A percentile compares a stretch with the other conserved stretches of the same genome.
Conservation (phyloP, 2,329 filamentous ascomycete species). For the Colletotrichum sp. region DNA sequence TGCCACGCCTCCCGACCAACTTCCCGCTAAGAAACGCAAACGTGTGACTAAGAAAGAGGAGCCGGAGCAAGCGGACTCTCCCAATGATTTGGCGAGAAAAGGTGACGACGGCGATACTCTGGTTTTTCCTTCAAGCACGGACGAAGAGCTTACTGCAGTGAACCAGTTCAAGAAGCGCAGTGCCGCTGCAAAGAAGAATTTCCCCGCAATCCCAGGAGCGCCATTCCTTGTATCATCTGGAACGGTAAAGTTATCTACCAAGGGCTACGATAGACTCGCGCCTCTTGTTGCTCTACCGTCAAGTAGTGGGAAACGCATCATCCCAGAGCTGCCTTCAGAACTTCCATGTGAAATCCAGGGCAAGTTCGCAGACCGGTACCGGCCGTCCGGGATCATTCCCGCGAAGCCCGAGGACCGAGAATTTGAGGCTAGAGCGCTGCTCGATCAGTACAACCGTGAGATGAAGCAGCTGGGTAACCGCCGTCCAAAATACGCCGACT, state of each 20-base stretch:
- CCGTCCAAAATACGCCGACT: constrained; percentile 52
- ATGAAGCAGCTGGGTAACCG: constrained; percentile 47
- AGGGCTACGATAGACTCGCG: constrained; percentile 50
- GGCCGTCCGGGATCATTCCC: constrained; percentile 41
- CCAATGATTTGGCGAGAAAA: constrained; percentile 34
- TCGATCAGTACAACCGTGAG: constrained; percentile 46
- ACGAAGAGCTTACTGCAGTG: constrained; percentile 32
- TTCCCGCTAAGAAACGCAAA: constrained; percentile 43
- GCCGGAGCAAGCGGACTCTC: constrained; percentile 35
- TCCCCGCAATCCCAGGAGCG: constrained; percentile 43
- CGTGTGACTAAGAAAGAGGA: constrained; percentile 31
- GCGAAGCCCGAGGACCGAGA: constrained; percentile 45
- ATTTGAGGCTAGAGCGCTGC: constrained; percentile 40
- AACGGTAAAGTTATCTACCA: constrained; percentile 46
- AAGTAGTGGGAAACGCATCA: constrained; percentile 40
- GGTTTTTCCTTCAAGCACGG: constrained; percentile 15
- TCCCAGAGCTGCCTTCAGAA: constrained; percentile 42
- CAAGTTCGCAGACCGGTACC: constrained; percentile 44
- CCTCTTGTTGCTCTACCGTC: constrained; percentile 47
- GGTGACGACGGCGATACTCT: constrained; percentile 39
- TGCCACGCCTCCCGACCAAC: constrained; percentile 27
- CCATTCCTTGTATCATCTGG: constrained; percentile 42
- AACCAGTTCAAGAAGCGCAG: constrained; percentile 41
- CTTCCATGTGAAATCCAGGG: constrained; percentile 51
- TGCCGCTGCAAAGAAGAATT: constrained; percentile 40